Base-by-base conservation (phyloP, 2,329 filamentous ascomycete species). In the Tolypocladium sp. region DNA sequence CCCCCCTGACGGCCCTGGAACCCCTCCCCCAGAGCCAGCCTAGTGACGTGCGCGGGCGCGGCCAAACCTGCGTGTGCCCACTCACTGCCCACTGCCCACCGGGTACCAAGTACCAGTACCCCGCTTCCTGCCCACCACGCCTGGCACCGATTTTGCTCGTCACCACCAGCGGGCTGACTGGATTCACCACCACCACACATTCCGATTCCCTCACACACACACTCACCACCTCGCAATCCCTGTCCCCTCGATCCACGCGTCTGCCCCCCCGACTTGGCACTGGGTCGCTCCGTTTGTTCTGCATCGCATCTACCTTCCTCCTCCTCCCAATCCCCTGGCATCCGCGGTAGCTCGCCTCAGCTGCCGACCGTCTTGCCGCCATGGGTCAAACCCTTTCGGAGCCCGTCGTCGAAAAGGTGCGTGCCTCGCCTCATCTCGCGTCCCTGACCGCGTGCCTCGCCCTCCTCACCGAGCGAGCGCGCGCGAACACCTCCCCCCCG, bases 301-400 rank as follows among this genome's bases (percentile, higher is more conserved):
- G 56, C 20, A 30, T 33, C 42, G 46, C 53, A 55, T 56, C 53
- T 41, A 52, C 55, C 63, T 55, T n/a, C 57, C 56, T 54, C 59
- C 55, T 41, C 55, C 41, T 51, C 55, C 55, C 59, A 57, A 33
- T 37, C 27, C 40, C 55, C 46, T 38, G 62, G 60, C 61, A 56
- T 58, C 59, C 64, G 65, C 63, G 65, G 59, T 64, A 67, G 66
- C 66, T 63, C 49, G 62, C 64, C 64, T 67, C 56, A 56, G 57
- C 63, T 63, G 58, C 65, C 67, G 63, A 64, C 62, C 65, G 65
- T 66, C 61, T 61, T 61, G 66, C 58, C 71, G 65, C 64, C 78
- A 99, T 99, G 94, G 94, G 94, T 85, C 94, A 99, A 83, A 99
- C 94, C 77, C 88, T 99, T 73, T 97, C 93, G 71, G 94, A 99